Percentiles rank a stretch among this genome's conserved stretches.
Evolutionary conservation across 495 filamentous ascomycete species (phyloP).

Genomic region (Penicillium nucicola): DNA sequence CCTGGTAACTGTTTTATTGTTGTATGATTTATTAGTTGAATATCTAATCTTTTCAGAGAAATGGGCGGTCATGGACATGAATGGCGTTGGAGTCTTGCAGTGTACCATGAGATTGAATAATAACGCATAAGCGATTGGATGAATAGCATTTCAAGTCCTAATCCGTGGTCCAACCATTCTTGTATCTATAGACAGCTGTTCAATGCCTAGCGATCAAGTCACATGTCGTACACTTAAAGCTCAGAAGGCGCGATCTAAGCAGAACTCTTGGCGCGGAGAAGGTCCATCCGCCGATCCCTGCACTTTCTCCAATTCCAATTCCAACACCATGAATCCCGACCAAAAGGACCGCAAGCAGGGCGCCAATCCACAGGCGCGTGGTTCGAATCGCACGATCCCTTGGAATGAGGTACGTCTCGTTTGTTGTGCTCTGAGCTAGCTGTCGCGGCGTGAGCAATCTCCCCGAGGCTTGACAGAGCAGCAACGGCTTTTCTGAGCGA

Average conservation of each 20-base stretch:
- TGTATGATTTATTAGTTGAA: constrained; percentile 3
- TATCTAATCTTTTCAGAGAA: not conserved
- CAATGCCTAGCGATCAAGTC: no score
- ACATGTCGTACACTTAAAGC: not conserved
- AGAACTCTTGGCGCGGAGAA: constrained; percentile 25
- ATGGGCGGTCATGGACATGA: not conserved
- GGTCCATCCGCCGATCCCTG: constrained; percentile 21
- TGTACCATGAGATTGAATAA: constrained; percentile 7
- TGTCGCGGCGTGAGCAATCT: not conserved
- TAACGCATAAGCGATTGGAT: constrained; percentile 17
- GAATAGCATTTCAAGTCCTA: constrained; percentile 8
- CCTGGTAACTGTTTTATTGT: constrained; percentile 43
- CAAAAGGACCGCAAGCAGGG: not conserved
- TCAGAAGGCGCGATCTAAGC: constrained; percentile 2
- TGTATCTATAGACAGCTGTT: no score
- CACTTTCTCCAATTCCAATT: constrained; percentile 4
- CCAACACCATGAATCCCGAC: constrained; percentile 6
- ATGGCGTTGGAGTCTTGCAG: constrained; percentile 1
- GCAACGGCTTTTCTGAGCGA: not conserved
- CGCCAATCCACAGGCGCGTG: not conserved
- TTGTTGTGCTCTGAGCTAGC: not conserved
- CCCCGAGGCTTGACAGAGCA: not conserved
- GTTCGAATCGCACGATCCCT: constrained; percentile 7
- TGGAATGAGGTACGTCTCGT: constrained; percentile 24
- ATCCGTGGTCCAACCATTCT: not conserved